Conservation (phyloP, 352 stramenopile genomes). For the Blastocystis sp. region DNA sequence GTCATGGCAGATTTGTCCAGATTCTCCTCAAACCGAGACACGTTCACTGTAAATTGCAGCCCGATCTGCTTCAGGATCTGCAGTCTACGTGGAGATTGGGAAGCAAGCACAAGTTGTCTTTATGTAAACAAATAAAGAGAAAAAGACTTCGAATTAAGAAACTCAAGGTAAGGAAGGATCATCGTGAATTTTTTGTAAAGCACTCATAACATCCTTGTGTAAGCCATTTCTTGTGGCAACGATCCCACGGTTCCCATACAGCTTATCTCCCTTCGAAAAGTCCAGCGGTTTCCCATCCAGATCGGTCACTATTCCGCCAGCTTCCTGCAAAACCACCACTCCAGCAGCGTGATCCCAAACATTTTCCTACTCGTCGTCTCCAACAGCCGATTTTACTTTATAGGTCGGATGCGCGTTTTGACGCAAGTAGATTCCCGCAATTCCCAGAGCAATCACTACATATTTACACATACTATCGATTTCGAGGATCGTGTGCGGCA, state of each 20-base stretch:
- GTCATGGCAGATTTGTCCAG: constrained; percentile 51
- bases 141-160: constrained; percentile 12
- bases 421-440: constrained; percentile 9
- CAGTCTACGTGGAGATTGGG: constrained; percentile 20
- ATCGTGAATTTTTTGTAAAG: not conserved
- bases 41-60: constrained; percentile 8
- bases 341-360: constrained; percentile 72
- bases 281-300: constrained; percentile 78
- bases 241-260: constrained; percentile 64
- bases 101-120: constrained; percentile 42
- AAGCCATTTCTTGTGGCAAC: constrained; percentile 64
- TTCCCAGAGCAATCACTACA: not conserved
- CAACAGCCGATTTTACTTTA: not conserved
- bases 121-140: not conserved
- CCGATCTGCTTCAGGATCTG: constrained; percentile 61
- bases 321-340: constrained; percentile 67
- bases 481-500: not conserved
- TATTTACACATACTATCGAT: constrained; percentile 61
- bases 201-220: constrained; percentile 63
- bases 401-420: not conserved
- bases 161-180: constrained; percentile 42
- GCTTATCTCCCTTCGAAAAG: constrained; percentile 67
- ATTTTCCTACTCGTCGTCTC: constrained; percentile 65
- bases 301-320: constrained; percentile 72
- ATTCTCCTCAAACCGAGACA: constrained; percentile 57